Evolutionary conservation across 129 eudicot genomes (phyloP).

Genomic region (Arctium minus): DNA sequence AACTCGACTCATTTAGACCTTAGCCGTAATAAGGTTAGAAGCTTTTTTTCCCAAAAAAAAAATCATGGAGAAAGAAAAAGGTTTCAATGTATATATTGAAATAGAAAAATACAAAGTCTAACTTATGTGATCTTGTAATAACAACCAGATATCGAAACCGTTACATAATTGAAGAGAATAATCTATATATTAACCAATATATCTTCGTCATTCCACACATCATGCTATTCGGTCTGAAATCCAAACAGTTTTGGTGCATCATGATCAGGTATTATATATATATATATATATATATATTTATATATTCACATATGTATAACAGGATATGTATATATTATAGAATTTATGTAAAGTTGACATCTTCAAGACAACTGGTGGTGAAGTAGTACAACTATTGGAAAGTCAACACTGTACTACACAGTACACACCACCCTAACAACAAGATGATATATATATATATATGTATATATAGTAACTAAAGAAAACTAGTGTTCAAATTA

Average conservation of each 20-base stretch:
- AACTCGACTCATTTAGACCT: too few species aligned
- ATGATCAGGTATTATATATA: not conserved
- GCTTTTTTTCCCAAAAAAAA: too few species aligned
- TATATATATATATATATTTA: too few species aligned
- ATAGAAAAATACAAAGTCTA: too few species aligned
- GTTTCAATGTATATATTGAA: too few species aligned
- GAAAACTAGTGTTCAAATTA: not conserved
- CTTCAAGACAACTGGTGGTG: slow-evolving; percentile 19
- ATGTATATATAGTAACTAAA: not conserved
- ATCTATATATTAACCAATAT: not conserved
- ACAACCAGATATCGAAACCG: too few species aligned
- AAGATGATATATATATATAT: not conserved
- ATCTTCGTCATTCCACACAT: not conserved
- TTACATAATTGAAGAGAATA: not conserved
- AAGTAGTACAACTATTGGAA: slow-evolving; percentile 43
- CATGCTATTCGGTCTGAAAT: slow-evolving; percentile 14
- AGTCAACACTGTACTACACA: slow-evolving; percentile 70
- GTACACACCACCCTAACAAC: not conserved
- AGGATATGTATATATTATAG: not conserved
- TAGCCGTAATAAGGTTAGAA: too few species aligned
- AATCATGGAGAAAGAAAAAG: too few species aligned
- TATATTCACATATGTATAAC: not conserved
- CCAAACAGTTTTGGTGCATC: not conserved
- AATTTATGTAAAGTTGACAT: slow-evolving; percentile 15
- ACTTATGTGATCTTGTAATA: too few species aligned